Percentiles rank a stretch among this genome's conserved stretches.
These are phyloP conservation scores for Cenchrus americanus DNA, from an alignment of 176 grass and related monocot genomes.

Conservation along the genomic window DNA sequence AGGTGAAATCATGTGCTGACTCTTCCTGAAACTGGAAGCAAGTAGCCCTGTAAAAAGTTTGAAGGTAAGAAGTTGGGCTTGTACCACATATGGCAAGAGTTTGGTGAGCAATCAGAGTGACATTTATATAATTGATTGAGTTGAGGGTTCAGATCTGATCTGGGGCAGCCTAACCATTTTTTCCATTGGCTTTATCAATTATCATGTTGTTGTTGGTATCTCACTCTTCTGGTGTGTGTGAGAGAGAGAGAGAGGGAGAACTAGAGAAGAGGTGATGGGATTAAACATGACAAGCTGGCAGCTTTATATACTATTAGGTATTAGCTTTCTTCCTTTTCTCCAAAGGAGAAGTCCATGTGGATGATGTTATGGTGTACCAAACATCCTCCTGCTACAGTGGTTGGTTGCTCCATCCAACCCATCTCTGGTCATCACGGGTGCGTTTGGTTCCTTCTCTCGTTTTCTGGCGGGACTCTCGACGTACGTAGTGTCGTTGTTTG, in stretches of 20 bases:
- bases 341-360: background rate
- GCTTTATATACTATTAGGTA: background rate
- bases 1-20: background rate
- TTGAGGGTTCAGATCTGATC: background rate
- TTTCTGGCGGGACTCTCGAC: too few species aligned
- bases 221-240: background rate
- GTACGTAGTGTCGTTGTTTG: too few species aligned
- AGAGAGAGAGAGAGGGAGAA: background rate
- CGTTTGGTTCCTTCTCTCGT: too few species aligned
- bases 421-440: too few species aligned
- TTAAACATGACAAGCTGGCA: background rate
- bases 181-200: background rate
- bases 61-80: background rate
- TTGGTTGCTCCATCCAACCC: background rate
- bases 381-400: background rate
- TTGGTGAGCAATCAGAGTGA: background rate
- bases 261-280: background rate
- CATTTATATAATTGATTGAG: background rate
- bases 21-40: background rate
- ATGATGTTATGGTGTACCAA: slow-evolving; percentile 49
- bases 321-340: background rate
- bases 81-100: background rate
- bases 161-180: background rate
- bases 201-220: background rate
- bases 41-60: background rate